These are phyloP conservation scores for Suhomyces maxii DNA, from an alignment of 1,139 yeast species.

Conservation along the genomic window DNA sequence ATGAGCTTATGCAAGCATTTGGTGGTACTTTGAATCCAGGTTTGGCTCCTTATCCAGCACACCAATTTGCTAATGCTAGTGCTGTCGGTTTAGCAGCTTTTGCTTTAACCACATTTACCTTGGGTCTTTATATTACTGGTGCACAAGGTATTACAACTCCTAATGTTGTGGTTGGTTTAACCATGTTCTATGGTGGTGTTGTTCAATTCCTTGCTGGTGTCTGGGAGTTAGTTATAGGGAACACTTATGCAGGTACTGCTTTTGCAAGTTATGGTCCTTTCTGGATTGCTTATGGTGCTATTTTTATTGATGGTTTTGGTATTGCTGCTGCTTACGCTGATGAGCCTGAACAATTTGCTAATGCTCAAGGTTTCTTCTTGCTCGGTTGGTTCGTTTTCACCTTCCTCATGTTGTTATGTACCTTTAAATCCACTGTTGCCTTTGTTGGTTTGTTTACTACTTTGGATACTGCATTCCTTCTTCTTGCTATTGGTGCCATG, in stretches of 20 bases:
- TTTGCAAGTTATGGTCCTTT: conserved; percentile 38
- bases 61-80: conserved; percentile 73
- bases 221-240: conserved; percentile 47
- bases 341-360: conserved; percentile 23
- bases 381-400: conserved; percentile 50
- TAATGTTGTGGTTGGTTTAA: conserved; percentile 52
- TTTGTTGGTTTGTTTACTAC: conserved; percentile 20
- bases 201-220: conserved; percentile 51
- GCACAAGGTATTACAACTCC: conserved; percentile 54
- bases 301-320: conserved; percentile 33
- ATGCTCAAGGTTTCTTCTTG: conserved; percentile 45
- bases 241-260: conserved; percentile 40
- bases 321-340: conserved; percentile 30
- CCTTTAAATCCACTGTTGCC: conserved; percentile 47
- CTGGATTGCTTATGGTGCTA: conserved; percentile 39
- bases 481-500: conserved; percentile 39
- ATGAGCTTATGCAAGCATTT: conserved; percentile 39
- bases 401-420: conserved; percentile 37
- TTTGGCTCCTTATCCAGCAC: conserved; percentile 57
- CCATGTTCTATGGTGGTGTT: conserved; percentile 47
- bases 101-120: conserved; percentile 82
- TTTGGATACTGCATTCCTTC: conserved; percentile 7
- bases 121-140: conserved; percentile 52
- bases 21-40: conserved; percentile 59
- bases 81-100: conserved; percentile 83